Conservation (phyloP, 2,329 filamentous ascomycete species). For the Cladosporium sp. region DNA sequence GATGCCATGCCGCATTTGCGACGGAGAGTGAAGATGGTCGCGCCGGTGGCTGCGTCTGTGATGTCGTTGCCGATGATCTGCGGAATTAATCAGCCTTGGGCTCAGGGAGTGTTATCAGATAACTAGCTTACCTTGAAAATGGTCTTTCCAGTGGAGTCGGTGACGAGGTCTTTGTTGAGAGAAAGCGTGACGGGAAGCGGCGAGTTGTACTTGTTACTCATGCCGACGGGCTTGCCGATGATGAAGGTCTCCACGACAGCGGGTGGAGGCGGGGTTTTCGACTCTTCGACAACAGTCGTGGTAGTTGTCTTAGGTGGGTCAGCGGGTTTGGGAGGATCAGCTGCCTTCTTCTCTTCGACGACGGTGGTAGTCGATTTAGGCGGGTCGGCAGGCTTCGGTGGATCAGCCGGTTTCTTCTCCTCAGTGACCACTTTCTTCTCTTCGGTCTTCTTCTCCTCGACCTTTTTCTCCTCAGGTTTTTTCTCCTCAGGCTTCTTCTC, state of each 20-base stretch:
- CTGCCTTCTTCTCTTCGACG: not conserved
- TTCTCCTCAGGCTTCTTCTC: not conserved
- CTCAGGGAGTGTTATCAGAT: too few relatives aligned
- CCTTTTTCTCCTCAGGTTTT: not conserved
- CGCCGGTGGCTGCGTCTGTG: not conserved
- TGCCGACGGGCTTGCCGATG: constrained; percentile 1
- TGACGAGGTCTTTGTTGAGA: constrained; percentile 9
- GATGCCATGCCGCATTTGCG: constrained; percentile 7
- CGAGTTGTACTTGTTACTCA: constrained; percentile 3
- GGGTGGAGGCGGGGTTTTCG: not conserved
- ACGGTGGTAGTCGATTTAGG: not conserved
- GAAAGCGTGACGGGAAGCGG: not conserved
- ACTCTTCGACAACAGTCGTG: not conserved
- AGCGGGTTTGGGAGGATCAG: not conserved
- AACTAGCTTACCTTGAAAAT: constrained; percentile 2
- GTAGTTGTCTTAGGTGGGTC: not conserved
- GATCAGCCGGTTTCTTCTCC: not conserved
- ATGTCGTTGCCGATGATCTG: constrained; percentile 8
- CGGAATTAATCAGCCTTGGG: too few relatives aligned
- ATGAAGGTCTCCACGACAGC: constrained; percentile 1
- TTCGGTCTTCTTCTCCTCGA: not conserved
- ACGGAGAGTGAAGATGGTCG: not conserved
- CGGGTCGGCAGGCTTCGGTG: not conserved
- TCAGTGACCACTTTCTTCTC: not conserved
- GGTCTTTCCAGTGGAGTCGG: not conserved